Evolutionary conservation across 352 stramenopile species (phyloP).

Genomic region (Thraustochytrium sp.): DNA sequence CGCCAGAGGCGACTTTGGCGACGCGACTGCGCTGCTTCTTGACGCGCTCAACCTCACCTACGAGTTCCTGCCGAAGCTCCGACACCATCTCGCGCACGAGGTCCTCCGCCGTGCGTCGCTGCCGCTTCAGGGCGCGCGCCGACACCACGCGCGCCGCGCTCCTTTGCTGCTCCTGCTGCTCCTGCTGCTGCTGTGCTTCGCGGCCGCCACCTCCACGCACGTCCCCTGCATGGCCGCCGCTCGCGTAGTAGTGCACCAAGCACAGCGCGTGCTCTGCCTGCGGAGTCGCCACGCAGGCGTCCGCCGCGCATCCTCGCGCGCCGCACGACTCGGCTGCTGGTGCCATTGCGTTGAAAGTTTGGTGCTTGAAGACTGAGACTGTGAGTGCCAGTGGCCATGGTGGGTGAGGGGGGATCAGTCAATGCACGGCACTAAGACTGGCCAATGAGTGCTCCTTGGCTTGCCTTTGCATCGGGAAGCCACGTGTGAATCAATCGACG

Average conservation of each 20-base stretch:
- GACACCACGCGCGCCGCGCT: background rate
- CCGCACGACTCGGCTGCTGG: background rate
- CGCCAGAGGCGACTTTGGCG: background rate
- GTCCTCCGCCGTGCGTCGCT: background rate
- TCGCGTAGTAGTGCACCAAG: conserved; percentile 23
- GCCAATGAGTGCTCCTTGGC: no score
- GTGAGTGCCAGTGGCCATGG: no score
- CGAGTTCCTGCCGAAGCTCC: background rate
- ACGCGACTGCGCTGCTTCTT: background rate
- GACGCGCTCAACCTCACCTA: background rate
- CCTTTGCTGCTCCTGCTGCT: background rate
- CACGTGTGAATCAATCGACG: no score
- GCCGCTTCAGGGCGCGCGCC: background rate
- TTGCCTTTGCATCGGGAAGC: no score
- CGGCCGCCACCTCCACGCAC: background rate
- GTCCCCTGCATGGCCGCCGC: background rate
- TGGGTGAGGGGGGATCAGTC: no score
- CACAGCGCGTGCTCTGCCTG: background rate
- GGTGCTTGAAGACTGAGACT: no score
- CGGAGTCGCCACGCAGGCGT: background rate
- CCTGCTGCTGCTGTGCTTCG: background rate
- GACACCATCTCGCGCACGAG: conserved; percentile 8
- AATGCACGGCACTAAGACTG: no score
- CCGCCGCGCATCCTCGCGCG: background rate
- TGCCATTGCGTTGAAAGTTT: background rate